Conservation (phyloP, 2,329 filamentous ascomycete genomes). For the Purpureocillium lavendulum region DNA sequence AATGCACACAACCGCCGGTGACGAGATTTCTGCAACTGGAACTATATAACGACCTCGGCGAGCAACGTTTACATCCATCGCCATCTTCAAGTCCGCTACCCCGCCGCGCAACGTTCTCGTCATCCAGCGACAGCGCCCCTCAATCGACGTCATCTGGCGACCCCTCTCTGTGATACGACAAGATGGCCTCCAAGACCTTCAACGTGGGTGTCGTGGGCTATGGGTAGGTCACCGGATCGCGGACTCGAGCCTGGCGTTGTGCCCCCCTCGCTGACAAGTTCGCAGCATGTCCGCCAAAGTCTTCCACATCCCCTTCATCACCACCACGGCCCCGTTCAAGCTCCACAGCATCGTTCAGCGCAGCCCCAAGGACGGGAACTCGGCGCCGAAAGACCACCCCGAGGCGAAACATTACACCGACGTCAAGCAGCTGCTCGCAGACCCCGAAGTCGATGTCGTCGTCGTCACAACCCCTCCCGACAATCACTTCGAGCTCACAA, state of each 20-base stretch:
- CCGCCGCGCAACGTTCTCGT: no score
- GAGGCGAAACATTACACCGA: conserved; percentile 55
- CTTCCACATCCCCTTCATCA: conserved; percentile 78
- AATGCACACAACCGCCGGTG: no score
- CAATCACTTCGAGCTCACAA: conserved; percentile 59
- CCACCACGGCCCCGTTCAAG: conserved; percentile 52
- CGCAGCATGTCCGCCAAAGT: conserved; percentile 58
- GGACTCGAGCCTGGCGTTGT: neutral
- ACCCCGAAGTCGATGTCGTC: conserved; percentile 59
- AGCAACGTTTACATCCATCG: no score
- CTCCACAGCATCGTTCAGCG: conserved; percentile 73
- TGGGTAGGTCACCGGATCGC: conserved; percentile 27
- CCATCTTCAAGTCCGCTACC: no score
- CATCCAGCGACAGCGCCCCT: no score
- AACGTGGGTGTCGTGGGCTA: conserved; percentile 45
- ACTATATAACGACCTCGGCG: no score
- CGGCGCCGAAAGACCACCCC: conserved; percentile 62
- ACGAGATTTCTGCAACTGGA: no score
- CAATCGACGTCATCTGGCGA: neutral
- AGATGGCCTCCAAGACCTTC: conserved; percentile 29
- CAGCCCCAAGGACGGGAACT: conserved; percentile 52
- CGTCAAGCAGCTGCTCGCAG: conserved; percentile 54
- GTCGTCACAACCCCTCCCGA: conserved; percentile 65
- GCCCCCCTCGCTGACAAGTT: conserved; percentile 6
- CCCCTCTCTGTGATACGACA: neutral